Conservation (phyloP, 805 yeast species). For the Candida schatavii region DNA sequence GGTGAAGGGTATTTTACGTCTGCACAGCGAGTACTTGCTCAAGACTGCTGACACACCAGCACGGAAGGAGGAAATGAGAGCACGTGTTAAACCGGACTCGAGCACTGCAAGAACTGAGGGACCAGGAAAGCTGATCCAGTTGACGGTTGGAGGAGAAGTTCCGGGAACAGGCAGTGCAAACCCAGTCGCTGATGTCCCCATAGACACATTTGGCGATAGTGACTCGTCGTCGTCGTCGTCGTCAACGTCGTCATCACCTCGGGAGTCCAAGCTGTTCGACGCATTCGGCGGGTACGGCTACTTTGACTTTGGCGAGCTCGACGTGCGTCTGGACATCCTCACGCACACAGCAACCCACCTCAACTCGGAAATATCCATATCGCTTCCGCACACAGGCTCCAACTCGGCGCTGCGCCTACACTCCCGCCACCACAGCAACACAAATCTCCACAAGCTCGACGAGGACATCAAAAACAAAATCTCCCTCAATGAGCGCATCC, state of each 20-base stretch:
- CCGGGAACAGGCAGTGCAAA: constrained; percentile 9
- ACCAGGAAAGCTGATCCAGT: constrained; percentile 11
- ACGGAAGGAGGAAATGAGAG: constrained; percentile 27
- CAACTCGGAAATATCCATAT: constrained; percentile 15
- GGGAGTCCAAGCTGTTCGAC: constrained; percentile 24
- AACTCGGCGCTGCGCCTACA: constrained; percentile 22
- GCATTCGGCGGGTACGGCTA: constrained; percentile 84
- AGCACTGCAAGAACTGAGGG: background rate
- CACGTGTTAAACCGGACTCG: background rate
- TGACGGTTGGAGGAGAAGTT: constrained; percentile 8
- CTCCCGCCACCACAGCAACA: constrained; percentile 30
- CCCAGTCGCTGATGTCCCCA: constrained; percentile 13
- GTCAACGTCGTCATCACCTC: too few species aligned
- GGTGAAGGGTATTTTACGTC: constrained; percentile 48
- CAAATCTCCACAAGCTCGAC: constrained; percentile 18
- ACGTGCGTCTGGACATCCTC: constrained; percentile 46
- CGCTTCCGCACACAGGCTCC: constrained; percentile 1
- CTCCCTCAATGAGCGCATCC: constrained; percentile 35
- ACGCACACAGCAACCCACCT: constrained; percentile 29
- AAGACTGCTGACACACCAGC: constrained; percentile 25
- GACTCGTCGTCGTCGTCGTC: constrained; percentile 23
- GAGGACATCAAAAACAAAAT: constrained; percentile 25
- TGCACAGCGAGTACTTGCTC: constrained; percentile 29
- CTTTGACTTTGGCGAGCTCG: constrained; percentile 70
- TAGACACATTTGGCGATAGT: constrained; percentile 8